Conservation (phyloP, 257 asterid genomes). For the Schizonepeta tenuifolia region DNA sequence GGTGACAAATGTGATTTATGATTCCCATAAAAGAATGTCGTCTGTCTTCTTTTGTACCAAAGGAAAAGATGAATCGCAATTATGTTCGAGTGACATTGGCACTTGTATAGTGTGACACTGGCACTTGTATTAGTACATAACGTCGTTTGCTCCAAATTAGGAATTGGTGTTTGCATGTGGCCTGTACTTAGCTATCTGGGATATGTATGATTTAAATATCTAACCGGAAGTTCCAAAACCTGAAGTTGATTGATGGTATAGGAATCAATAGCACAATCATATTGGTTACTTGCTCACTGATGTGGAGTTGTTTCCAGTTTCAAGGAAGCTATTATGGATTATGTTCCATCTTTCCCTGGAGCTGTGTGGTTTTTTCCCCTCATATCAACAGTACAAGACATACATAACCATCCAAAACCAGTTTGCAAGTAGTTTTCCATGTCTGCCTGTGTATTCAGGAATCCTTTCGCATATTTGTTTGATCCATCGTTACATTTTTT, state of each 20-base stretch:
- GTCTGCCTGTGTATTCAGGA: not conserved
- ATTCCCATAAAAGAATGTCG: not conserved
- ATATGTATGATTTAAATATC: not conserved
- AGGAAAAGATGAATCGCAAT: not conserved
- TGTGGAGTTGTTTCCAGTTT: not conserved
- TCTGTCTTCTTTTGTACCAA: not conserved
- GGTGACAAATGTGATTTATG: not conserved
- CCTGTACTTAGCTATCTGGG: not conserved
- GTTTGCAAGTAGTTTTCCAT: not conserved
- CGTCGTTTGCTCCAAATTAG: not conserved
- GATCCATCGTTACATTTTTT: not conserved
- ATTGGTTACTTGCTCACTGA: not conserved
- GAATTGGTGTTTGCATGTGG: not conserved
- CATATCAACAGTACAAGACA: not conserved
- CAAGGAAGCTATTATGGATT: not conserved
- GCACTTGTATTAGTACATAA: not conserved
- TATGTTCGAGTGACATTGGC: not conserved
- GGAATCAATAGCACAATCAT: not conserved
- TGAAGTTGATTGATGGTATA: not conserved
- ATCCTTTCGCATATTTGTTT: not conserved
- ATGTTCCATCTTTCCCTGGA: not conserved
- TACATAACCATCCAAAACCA: not conserved
- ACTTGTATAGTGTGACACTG: not conserved
- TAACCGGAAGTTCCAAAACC: conserved; percentile 6
- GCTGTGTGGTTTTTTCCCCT: not conserved